Evolutionary conservation across 2,329 filamentous ascomycete species (phyloP).

Genomic region (Didymella exigua): DNA sequence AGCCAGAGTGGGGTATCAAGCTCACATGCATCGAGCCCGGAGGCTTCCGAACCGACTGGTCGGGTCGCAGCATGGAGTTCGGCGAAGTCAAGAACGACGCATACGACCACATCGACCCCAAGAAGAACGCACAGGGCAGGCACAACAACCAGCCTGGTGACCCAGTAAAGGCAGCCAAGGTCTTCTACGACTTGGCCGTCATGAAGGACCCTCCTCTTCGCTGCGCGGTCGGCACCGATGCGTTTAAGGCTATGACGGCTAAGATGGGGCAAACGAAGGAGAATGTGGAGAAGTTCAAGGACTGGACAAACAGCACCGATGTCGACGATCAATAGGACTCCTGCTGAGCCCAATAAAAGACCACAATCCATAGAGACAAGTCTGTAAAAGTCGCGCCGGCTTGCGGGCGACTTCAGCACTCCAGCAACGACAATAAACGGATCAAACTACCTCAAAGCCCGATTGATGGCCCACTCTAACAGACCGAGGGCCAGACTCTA

Average conservation of each 20-base stretch:
- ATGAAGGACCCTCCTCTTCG: constrained; percentile 60
- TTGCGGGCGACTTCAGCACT: neutral
- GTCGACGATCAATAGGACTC: constrained; percentile 48
- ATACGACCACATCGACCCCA: constrained; percentile 57
- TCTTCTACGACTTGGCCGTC: constrained; percentile 61
- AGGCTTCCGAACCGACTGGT: constrained; percentile 56
- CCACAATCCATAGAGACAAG: neutral
- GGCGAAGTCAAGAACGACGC: constrained; percentile 52
- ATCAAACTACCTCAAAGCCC: neutral
- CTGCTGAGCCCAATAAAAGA: constrained; percentile 12
- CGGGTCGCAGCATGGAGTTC: constrained; percentile 55
- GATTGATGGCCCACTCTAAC: neutral
- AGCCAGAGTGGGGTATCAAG: constrained; percentile 56
- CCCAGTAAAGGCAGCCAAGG: constrained; percentile 55
- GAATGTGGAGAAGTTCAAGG: constrained; percentile 58
- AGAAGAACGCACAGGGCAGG: constrained; percentile 48
- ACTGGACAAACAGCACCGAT: constrained; percentile 57
- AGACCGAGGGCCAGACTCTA: neutral
- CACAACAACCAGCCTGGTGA: constrained; percentile 58
- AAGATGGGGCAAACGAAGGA: constrained; percentile 59
- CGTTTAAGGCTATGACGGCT: constrained; percentile 54
- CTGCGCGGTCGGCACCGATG: constrained; percentile 60
- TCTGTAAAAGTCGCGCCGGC: too few species aligned
- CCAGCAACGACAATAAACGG: neutral
- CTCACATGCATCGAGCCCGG: constrained; percentile 54